Percentiles rank a stretch among this genome's conserved stretches.
Conservation (phyloP, 75 land plant genomes). For the Selaginella tamariscina region DNA sequence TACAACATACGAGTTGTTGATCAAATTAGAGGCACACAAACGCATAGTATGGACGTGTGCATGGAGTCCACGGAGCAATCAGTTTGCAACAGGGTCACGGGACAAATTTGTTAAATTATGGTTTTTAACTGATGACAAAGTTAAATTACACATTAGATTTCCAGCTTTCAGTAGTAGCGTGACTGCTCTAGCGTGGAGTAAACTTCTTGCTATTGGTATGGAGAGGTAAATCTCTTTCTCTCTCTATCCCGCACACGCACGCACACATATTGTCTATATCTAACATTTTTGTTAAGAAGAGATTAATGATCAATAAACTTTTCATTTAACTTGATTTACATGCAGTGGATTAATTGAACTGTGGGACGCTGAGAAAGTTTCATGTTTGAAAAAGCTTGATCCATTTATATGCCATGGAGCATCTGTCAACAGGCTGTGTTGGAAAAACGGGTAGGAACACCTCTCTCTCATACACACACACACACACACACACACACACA, state of each 20-base stretch:
- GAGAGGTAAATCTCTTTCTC: too few species aligned
- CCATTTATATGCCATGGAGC: constrained; percentile 70
- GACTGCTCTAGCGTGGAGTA: constrained; percentile 79
- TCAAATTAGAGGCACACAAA: constrained; percentile 76
- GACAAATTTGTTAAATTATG: constrained; percentile 84
- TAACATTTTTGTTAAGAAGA: too few species aligned
- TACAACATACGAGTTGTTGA: constrained; percentile 31
- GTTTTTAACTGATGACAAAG: constrained; percentile 32
- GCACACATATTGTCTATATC: too few species aligned
- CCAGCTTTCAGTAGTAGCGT: constrained; percentile 59
- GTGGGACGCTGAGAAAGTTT: constrained; percentile 39
- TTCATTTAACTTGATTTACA: too few species aligned
- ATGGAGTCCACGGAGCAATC: constrained; percentile 61
- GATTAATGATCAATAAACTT: too few species aligned
- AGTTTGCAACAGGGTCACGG: constrained; percentile 92
- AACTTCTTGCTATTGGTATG: constrained; percentile 71
- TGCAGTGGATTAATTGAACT: constrained; percentile 75
- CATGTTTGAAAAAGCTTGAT: constrained; percentile 32
- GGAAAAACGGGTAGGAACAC: constrained; percentile 48
- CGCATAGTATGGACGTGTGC: constrained; percentile 96
- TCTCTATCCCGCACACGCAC: too few species aligned
- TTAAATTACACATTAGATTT: constrained; percentile 33
- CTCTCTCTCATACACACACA: too few species aligned
- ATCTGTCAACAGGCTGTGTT: constrained; percentile 58
- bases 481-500: too few species aligned